These are phyloP conservation scores for Cadophora gregata DNA, from an alignment of 2,329 filamentous ascomycete species.

Conservation along the genomic window DNA sequence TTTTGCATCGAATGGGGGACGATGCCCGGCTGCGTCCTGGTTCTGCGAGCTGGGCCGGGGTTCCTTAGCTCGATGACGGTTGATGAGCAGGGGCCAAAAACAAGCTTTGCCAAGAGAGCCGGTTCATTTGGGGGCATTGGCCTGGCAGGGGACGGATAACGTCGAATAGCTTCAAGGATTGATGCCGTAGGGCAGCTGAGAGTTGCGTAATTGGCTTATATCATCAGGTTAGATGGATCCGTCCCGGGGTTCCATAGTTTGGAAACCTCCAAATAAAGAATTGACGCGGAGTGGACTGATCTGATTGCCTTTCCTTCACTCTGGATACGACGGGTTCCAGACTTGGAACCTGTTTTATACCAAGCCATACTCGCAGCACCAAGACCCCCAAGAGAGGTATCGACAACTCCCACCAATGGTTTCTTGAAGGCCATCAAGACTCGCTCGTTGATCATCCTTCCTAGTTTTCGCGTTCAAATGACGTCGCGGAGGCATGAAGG, in stretches of 20 bases:
- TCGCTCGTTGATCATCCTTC: neutral
- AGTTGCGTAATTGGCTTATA: neutral
- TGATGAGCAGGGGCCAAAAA: slow-evolving; percentile 17
- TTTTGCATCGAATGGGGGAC: slow-evolving; percentile 11
- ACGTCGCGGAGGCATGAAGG: neutral
- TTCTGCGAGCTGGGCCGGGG: neutral
- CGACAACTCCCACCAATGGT: slow-evolving; percentile 1
- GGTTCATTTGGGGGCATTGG: neutral
- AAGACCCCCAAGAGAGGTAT: slow-evolving; percentile 5
- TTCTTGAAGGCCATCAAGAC: neutral
- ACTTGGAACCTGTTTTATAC: slow-evolving; percentile 7
- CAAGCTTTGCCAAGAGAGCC: slow-evolving; percentile 37
- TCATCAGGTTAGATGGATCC: neutral
- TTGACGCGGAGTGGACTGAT: neutral
- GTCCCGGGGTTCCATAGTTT: neutral
- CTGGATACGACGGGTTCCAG: slow-evolving; percentile 4
- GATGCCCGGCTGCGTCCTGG: slow-evolving; percentile 11
- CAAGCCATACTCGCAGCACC: neutral
- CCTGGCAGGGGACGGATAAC: slow-evolving; percentile 14
- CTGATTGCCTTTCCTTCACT: neutral
- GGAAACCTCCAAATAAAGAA: neutral
- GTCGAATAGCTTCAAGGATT: neutral
- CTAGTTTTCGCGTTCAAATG: neutral
- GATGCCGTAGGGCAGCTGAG: neutral
- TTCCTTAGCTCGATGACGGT: slow-evolving; percentile 23